Evolutionary conservation across 441 rosid genomes (phyloP).

Genomic region (Jatropha podagrica): DNA sequence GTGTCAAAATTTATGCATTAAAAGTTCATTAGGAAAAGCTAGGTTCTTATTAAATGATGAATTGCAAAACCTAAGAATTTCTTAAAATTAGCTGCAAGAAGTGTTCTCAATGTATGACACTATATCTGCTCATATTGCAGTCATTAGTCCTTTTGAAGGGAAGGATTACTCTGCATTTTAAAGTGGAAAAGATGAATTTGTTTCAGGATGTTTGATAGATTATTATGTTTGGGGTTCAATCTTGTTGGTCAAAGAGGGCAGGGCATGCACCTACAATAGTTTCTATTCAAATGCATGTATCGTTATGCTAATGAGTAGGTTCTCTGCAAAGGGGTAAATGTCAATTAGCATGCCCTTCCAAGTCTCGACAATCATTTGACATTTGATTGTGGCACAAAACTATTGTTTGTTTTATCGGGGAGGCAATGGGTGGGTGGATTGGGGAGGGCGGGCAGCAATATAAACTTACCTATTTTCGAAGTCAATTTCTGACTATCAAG

Average conservation of each 20-base stretch:
- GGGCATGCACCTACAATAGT: neutral
- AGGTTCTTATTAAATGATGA: neutral
- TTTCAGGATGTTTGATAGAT: neutral
- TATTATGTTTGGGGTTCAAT: neutral
- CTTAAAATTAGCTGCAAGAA: neutral
- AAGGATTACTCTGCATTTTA: neutral
- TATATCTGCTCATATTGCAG: neutral
- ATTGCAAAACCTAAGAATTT: neutral
- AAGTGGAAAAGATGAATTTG: neutral
- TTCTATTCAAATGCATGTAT: neutral
- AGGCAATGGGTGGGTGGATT: neutral
- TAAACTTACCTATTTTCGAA: neutral
- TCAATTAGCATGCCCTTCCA: neutral
- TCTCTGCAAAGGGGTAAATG: neutral
- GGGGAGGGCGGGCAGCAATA: neutral
- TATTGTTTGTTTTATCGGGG: neutral
- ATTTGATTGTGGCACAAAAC: neutral
- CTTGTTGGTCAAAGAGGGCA: neutral
- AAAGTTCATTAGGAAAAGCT: neutral
- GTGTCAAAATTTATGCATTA: neutral
- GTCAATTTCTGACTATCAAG: neutral
- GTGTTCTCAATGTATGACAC: neutral
- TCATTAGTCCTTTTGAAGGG: neutral
- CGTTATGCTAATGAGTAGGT: neutral
- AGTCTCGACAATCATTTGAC: neutral